Conservation (phyloP, 805 yeast species). For the Candida vartiovaarae region DNA sequence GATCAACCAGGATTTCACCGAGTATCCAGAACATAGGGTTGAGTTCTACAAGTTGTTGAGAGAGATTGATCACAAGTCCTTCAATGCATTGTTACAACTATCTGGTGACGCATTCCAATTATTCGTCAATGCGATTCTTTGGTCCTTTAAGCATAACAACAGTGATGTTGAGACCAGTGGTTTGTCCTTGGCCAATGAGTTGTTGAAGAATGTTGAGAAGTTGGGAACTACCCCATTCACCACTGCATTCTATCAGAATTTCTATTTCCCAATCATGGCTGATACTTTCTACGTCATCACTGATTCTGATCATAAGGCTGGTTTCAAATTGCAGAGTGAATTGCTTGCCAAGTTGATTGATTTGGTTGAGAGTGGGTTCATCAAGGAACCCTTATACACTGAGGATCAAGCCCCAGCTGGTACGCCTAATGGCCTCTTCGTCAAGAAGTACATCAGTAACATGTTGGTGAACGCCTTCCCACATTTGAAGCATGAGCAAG, state of each 20-base stretch:
- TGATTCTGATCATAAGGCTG: slow-evolving; percentile 96
- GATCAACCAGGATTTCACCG: slow-evolving; percentile 93
- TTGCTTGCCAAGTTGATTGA: slow-evolving; percentile 78
- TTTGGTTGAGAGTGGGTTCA: slow-evolving; percentile 69
- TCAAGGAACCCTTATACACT: slow-evolving; percentile 70
- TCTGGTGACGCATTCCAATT: slow-evolving; percentile 91
- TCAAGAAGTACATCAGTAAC: slow-evolving; percentile 74
- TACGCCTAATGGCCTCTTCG: slow-evolving; percentile 69
- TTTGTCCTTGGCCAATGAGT: slow-evolving; percentile 72
- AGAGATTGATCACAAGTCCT: slow-evolving; percentile 79
- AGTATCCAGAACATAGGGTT: slow-evolving; percentile 96
- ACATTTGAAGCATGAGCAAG: slow-evolving; percentile 78
- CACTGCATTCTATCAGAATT: slow-evolving; percentile 80
- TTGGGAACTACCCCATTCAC: slow-evolving; percentile 66
- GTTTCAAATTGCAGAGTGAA: slow-evolving; percentile 82
- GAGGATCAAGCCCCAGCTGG: slow-evolving; percentile 82
- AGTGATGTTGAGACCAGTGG: slow-evolving; percentile 96
- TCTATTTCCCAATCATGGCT: slow-evolving; percentile 79
- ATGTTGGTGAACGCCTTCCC: slow-evolving; percentile 89
- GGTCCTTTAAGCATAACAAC: slow-evolving; percentile 98
- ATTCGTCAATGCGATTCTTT: slow-evolving; percentile 86
- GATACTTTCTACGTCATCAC: slow-evolving; percentile 93
- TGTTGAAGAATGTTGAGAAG: slow-evolving; percentile 76
- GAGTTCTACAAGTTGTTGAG: slow-evolving; percentile 88
- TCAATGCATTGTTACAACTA: slow-evolving; percentile 77